phyloP scores from a whole-genome alignment of 2,329 filamentous ascomycete genomes.

The Alternaria atra region DNA sequence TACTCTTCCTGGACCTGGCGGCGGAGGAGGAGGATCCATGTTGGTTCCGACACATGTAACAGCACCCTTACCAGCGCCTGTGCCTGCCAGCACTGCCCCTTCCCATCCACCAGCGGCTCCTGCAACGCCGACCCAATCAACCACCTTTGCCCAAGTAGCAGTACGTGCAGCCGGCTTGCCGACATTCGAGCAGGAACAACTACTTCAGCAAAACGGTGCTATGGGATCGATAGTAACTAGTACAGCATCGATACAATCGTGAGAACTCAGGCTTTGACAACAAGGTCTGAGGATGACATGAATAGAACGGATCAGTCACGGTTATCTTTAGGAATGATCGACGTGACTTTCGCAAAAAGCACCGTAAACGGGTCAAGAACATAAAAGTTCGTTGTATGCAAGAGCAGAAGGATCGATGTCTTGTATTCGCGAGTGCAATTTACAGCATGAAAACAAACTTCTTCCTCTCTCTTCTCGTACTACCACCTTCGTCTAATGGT shows the following conservation, averaged over 20 bases:
- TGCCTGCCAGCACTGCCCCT: rapidly evolving
- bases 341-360: neutral
- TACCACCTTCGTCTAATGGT: conserved; percentile 35
- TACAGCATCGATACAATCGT: neutral
- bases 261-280: neutral
- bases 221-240: neutral
- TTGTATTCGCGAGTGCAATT: neutral
- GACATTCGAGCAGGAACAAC: neutral
- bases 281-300: neutral
- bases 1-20: neutral
- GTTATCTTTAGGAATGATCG: neutral
- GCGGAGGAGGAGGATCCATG: neutral
- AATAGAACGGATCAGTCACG: neutral
- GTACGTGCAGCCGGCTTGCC: neutral
- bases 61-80: rapidly evolving
- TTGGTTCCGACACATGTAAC: neutral
- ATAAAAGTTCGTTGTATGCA: neutral
- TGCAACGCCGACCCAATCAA: neutral
- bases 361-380: neutral
- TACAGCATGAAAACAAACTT: conserved; percentile 45
- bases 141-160: neutral
- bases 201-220: neutral
- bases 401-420: neutral
- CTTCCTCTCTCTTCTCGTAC: conserved; percentile 19
- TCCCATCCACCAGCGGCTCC: neutral